phyloP scores from a whole-genome alignment of 75 land plant genomes.

The Azolla pinnata region DNA sequence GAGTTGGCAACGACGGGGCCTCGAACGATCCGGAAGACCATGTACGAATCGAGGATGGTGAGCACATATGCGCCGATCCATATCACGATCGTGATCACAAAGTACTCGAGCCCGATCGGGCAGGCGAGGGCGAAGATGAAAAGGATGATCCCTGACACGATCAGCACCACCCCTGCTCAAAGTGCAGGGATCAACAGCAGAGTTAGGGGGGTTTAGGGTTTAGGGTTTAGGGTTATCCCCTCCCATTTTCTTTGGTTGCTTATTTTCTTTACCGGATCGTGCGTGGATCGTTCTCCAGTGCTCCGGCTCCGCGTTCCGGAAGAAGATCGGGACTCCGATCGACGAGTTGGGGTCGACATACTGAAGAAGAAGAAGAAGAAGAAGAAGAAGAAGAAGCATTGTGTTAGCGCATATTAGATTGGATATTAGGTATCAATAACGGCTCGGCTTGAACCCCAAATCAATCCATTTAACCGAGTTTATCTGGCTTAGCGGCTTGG shows the following conservation, averaged over 20 bases:
- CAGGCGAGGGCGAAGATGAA: constrained; percentile 4
- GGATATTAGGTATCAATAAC: background rate
- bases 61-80: constrained; percentile 2
- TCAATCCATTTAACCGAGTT: background rate
- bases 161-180: background rate
- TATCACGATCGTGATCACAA: background rate
- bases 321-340: constrained; percentile 3
- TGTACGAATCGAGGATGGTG: background rate
- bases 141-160: background rate
- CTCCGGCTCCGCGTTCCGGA: background rate
- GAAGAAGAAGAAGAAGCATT: no score
- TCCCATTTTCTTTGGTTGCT: background rate
- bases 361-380: background rate
- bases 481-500: background rate
- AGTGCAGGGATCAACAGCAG: background rate
- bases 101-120: constrained; percentile 2
- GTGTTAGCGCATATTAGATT: no score
- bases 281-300: background rate
- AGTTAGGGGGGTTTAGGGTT: background rate
- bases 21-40: no score
- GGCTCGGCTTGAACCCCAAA: background rate
- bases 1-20: no score
- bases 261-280: background rate
- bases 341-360: constrained; percentile 7
- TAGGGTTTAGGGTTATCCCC: background rate